phyloP scores from a whole-genome alignment of 768 basidiomycete genomes.

The Russula olivacea region DNA sequence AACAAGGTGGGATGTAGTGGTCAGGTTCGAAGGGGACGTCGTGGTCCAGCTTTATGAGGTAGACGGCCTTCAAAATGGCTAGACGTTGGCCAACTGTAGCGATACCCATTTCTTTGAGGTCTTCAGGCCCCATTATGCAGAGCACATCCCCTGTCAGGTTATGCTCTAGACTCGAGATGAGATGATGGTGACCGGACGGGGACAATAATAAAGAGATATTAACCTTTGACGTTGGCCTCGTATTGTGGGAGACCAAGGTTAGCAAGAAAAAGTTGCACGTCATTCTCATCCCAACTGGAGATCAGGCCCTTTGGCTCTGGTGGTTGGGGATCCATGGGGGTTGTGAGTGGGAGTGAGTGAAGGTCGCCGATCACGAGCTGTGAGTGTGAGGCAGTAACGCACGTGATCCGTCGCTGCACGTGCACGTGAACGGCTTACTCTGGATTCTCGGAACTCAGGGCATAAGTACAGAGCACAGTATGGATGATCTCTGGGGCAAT shows the following conservation, averaged over 20 bases:
- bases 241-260: conserved; percentile 82
- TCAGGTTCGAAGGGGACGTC: conserved; percentile 77
- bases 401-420: conserved; percentile 16
- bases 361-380: conserved; percentile 2
- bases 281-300: conserved; percentile 65
- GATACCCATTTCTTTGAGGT: conserved; percentile 82
- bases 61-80: conserved; percentile 87
- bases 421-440: conserved; percentile 42
- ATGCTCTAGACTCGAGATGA: conserved; percentile 54
- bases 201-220: conserved; percentile 24
- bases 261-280: conserved; percentile 75
- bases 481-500: conserved; percentile 77
- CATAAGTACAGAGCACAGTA: conserved; percentile 27
- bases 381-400: background rate
- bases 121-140: conserved; percentile 74
- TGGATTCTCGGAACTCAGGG: background rate
- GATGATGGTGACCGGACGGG: background rate
- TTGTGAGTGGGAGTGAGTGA: conserved; percentile 3
- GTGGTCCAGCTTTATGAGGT: conserved; percentile 79
- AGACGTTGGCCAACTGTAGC: conserved; percentile 88
- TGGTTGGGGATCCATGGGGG: conserved; percentile 31
- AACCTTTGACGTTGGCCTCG: conserved; percentile 74
- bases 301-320: conserved; percentile 32
- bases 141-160: conserved; percentile 89
- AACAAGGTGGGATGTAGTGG: conserved; percentile 86